phyloP scores from a whole-genome alignment of 164 flowering plant genomes.

The Magnolia kwangsiensis region DNA sequence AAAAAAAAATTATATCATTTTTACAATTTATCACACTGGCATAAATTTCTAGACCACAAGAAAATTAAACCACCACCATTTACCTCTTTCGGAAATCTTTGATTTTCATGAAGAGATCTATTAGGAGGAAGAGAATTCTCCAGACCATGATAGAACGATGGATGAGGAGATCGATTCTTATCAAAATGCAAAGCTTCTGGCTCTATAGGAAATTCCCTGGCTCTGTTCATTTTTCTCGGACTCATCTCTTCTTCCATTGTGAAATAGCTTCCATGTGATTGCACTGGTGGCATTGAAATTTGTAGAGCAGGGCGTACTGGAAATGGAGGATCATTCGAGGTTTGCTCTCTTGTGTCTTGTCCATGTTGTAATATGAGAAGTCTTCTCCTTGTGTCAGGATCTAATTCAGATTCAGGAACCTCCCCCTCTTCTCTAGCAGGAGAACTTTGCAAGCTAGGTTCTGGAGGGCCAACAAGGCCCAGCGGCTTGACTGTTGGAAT shows the following conservation, averaged over 20 bases:
- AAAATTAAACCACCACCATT: slow-evolving; percentile 8
- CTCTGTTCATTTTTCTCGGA: slow-evolving; percentile 43
- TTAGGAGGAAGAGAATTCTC: slow-evolving; percentile 50
- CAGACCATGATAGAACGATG: slow-evolving; percentile 51
- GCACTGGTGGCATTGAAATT: slow-evolving; percentile 48
- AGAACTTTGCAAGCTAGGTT: slow-evolving; percentile 70
- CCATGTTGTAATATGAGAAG: slow-evolving; percentile 98
- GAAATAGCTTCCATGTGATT: slow-evolving; percentile 59
- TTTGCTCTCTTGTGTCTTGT: slow-evolving; percentile 70
- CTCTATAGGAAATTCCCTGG: slow-evolving; percentile 59
- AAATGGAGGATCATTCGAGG: slow-evolving; percentile 54
- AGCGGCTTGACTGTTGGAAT: slow-evolving; percentile 44
- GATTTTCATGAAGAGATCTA: slow-evolving; percentile 53
- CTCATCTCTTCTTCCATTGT: slow-evolving; percentile 72
- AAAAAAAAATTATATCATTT: slow-evolving; percentile 6
- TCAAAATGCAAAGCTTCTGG: slow-evolving; percentile 52
- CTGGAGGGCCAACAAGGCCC: slow-evolving; percentile 39
- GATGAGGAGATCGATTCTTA: slow-evolving; percentile 46
- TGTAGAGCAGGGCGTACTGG: slow-evolving; percentile 61
- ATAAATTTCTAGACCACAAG: not conserved
- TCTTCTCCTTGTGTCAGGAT: slow-evolving; percentile 97
- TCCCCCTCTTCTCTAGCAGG: slow-evolving; percentile 99
- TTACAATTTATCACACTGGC: not conserved
- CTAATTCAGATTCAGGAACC: slow-evolving; percentile 95
- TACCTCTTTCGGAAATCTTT: slow-evolving; percentile 73